These are phyloP conservation scores for Globisporangium viniferum DNA, from an alignment of 352 stramenopile species.

Conservation along the genomic window DNA sequence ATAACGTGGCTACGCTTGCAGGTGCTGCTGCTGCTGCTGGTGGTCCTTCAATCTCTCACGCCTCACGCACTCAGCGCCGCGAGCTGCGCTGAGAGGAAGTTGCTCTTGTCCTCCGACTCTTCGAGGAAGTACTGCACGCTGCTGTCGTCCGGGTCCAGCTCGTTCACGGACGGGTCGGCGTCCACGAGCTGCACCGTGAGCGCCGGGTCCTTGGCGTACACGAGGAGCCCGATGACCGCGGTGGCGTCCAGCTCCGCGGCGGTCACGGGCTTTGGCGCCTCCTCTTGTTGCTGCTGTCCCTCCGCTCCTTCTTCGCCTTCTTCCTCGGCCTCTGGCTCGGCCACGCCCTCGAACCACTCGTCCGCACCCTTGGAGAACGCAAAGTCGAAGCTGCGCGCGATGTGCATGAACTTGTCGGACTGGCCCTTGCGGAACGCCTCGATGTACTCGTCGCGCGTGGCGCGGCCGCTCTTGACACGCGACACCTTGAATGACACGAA, in stretches of 20 bases:
- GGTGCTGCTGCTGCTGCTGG: too few species aligned
- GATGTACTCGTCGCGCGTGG: conserved; percentile 24
- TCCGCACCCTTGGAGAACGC: conserved; percentile 24
- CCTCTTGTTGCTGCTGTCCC: conserved; percentile 9
- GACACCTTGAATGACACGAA: conserved; percentile 29
- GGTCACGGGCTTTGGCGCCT: conserved; percentile 11
- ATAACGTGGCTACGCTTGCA: too few species aligned
- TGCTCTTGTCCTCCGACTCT: conserved; percentile 13
- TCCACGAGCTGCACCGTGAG: conserved; percentile 20
- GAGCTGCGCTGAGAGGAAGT: conserved; percentile 18
- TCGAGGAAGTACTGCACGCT: conserved; percentile 24
- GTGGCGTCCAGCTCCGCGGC: conserved; percentile 21
- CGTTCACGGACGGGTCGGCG: conserved; percentile 11
- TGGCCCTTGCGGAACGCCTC: conserved; percentile 19
- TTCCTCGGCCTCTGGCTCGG: conserved; percentile 18
- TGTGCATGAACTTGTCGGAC: conserved; percentile 36
- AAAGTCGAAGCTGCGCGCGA: conserved; percentile 36
- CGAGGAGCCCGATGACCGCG: conserved; percentile 28
- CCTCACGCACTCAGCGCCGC: conserved; percentile 5
- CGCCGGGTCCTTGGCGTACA: conserved; percentile 31
- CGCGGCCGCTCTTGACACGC: conserved; percentile 17
- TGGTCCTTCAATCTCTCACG: too few species aligned
- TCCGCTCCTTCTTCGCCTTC: conserved; percentile 14
- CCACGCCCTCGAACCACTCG: conserved; percentile 16
- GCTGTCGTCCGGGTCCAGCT: conserved; percentile 26